These are phyloP conservation scores for Kuraishia molischiana DNA, from an alignment of 805 yeast genomes.

Conservation along the genomic window DNA sequence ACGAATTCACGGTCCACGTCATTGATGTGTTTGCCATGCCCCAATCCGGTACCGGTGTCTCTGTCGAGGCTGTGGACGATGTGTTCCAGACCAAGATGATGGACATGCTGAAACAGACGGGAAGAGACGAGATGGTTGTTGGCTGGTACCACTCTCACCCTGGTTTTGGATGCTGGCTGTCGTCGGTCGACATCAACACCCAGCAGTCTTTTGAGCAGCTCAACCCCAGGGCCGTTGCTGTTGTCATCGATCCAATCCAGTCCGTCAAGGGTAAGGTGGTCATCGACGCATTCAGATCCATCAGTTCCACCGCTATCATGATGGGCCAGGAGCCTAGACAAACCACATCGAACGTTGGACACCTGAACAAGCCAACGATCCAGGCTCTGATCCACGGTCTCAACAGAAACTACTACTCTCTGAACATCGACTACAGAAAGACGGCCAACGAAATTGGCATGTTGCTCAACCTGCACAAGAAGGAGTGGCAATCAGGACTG, in stretches of 20 bases:
- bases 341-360: constrained; percentile 92
- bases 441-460: constrained; percentile 87
- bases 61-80: constrained; percentile 98
- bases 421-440: constrained; percentile 90
- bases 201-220: constrained; percentile 97
- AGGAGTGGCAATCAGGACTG: constrained; percentile 92
- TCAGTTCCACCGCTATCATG: constrained; percentile 80
- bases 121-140: constrained; percentile 98
- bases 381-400: constrained; percentile 96
- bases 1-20: constrained; percentile 93
- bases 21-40: constrained; percentile 99
- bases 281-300: constrained; percentile 94
- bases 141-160: constrained; percentile 99
- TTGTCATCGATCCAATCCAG: constrained; percentile 96
- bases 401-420: constrained; percentile 92
- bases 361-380: constrained; percentile 90
- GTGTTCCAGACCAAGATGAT: constrained; percentile 98
- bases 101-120: constrained; percentile 98
- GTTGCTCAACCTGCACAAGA: constrained; percentile 89
- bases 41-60: constrained; percentile 92
- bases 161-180: constrained; percentile 99
- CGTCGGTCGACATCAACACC: constrained; percentile 94
- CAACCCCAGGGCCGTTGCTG: constrained; percentile 94
- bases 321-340: constrained; percentile 97
- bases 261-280: constrained; percentile 98